Evolutionary conservation across 805 yeast genomes (phyloP).

Genomic region (Brettanomyces nanus): DNA sequence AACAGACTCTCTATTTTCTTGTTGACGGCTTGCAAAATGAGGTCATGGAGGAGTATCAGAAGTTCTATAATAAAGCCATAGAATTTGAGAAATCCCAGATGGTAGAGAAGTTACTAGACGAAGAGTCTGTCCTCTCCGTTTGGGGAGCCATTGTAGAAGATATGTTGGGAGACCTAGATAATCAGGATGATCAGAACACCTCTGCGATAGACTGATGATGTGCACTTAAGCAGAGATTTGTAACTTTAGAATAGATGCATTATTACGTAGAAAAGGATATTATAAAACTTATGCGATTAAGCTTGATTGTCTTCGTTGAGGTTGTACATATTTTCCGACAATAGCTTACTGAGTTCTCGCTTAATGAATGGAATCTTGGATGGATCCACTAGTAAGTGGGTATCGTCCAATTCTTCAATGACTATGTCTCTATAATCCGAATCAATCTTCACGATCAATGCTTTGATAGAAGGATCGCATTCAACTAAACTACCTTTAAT

Average conservation of each 20-base stretch:
- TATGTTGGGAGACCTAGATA: slow-evolving; percentile 16
- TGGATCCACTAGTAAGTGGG: slow-evolving; percentile 77
- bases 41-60: slow-evolving; percentile 48
- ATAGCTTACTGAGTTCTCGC: slow-evolving; percentile 61
- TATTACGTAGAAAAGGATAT: too few species aligned
- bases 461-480: slow-evolving; percentile 85
- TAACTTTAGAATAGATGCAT: too few species aligned
- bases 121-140: slow-evolving; percentile 43
- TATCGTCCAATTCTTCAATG: slow-evolving; percentile 81
- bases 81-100: slow-evolving; percentile 21
- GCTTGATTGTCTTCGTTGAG: slow-evolving; percentile 83
- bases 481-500: slow-evolving; percentile 46
- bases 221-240: too few species aligned
- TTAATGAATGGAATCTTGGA: slow-evolving; percentile 71
- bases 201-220: too few species aligned
- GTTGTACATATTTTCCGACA: slow-evolving; percentile 79
- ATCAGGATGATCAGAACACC: slow-evolving; percentile 2
- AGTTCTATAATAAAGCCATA: slow-evolving; percentile 32
- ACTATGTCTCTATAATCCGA: slow-evolving; percentile 61
- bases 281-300: too few species aligned
- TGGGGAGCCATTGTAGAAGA: slow-evolving; percentile 28
- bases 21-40: slow-evolving; percentile 62
- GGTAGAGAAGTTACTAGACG: slow-evolving; percentile 49
- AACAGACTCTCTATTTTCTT: slow-evolving; percentile 39
- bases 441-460: slow-evolving; percentile 79